Conservation (phyloP, 2,329 filamentous ascomycete species). For the Penicillium italicum region DNA sequence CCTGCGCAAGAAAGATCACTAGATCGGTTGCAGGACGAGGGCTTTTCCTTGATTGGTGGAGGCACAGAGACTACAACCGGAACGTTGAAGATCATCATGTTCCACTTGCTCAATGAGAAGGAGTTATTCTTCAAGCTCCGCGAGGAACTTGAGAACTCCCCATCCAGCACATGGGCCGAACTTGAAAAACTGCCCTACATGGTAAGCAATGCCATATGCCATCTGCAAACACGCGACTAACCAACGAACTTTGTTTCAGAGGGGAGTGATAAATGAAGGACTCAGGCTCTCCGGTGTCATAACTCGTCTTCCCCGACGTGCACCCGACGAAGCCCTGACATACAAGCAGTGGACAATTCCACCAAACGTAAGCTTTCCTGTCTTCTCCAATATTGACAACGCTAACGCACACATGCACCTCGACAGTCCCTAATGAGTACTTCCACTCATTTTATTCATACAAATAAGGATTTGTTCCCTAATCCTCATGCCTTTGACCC, state of each 20-base stretch:
- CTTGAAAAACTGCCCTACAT: background rate
- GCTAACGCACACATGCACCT: background rate
- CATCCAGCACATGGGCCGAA: background rate
- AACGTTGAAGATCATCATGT: background rate
- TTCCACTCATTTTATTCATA: background rate
- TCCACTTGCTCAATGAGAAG: background rate
- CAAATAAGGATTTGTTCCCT: background rate
- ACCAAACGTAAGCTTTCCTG: background rate
- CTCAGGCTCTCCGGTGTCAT: background rate
- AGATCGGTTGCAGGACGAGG: background rate
- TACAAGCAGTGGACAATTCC: background rate
- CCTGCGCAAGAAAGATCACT: background rate
- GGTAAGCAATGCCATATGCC: background rate
- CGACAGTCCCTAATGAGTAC: background rate
- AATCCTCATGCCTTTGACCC: background rate
- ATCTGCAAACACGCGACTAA: background rate
- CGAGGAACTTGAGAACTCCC: background rate
- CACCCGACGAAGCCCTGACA: background rate
- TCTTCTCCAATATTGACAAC: background rate
- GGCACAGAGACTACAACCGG: background rate
- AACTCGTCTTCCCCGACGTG: background rate
- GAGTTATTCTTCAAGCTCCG: background rate
- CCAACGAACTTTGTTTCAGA: background rate
- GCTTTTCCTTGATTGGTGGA: background rate
- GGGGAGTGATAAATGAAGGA: background rate